These are phyloP conservation scores for Parascedosporium putredinis DNA, from an alignment of 2,329 filamentous ascomycete genomes.

Conservation along the genomic window DNA sequence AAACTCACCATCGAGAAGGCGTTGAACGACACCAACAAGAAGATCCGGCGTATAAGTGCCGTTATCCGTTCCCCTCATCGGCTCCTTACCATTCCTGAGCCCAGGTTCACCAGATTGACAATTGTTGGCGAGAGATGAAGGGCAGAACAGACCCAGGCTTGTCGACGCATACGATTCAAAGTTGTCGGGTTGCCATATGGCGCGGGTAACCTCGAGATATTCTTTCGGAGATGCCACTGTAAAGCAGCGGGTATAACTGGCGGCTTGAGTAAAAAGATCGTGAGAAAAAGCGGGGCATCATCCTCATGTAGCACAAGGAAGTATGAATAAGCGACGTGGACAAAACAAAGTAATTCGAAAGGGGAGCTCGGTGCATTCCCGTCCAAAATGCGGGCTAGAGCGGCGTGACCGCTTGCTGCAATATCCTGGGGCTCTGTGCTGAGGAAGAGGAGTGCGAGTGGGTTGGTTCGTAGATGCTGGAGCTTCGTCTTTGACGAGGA, in stretches of 20 bases:
- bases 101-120: no score
- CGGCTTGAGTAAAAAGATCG: conserved; percentile 35
- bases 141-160: no score
- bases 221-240: conserved; percentile 22
- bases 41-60: conserved; percentile 18
- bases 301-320: conserved; percentile 35
- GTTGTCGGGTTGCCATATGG: conserved; percentile 37
- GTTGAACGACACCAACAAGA: conserved; percentile 29
- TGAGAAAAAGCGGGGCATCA: conserved; percentile 24
- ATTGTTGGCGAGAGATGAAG: no score
- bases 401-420: conserved; percentile 29
- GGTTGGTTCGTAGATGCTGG: conserved; percentile 26
- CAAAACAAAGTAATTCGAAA: conserved; percentile 36
- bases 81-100: conserved; percentile 5
- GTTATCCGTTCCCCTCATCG: background rate
- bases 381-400: conserved; percentile 28
- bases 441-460: conserved; percentile 29
- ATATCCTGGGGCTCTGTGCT: conserved; percentile 28
- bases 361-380: conserved; percentile 27
- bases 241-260: conserved; percentile 33
- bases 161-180: no score
- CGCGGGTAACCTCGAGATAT: conserved; percentile 32
- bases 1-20: conserved; percentile 41
- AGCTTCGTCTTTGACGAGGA: conserved; percentile 33
- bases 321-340: conserved; percentile 41